Evolutionary conservation across 192 early-diverging fungal species (phyloP), one percentile per base, ranked within the genome.

Genomic region (Lunasporangiospora selenospora): DNA sequence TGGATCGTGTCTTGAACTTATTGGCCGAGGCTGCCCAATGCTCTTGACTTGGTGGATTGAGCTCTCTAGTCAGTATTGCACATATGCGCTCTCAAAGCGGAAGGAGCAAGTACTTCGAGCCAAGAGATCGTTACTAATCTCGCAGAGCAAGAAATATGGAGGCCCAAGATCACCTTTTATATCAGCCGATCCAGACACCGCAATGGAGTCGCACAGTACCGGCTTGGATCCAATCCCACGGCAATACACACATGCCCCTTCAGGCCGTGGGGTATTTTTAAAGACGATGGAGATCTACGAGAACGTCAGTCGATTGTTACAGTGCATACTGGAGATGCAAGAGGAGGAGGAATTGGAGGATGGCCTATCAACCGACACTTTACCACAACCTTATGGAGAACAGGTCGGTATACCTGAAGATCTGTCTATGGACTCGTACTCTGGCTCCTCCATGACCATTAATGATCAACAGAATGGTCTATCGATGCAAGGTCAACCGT

Each of bases 261-360:
- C 67, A 23, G 52, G 18, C 6, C 45, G 67, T 10, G 60, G 67
- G 12, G 46, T 58, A 3, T 52, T 56, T 11, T 18, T 73, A 19
- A 56, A 62, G 29, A 73, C 67, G 2, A 73, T 73, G 67, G 67
- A 73, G 34, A 21, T 73, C 10, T 73, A 58, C 53, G 67, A 73
- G 21, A 63, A 53, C 29, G 32, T 73, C 26, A 37, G 32, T 21
- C 36, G 60, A 2, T 24, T 73, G 2, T n/a, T 73, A 27, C 67
- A 73, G 29, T 73, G 67, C 16, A 47, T 73, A 7, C 42, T 57
- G 67, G 67, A 73, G 54, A 73, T 73, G 60, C 60, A 52, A 1
- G 67, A 73, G 23, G 60, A 63, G 37, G 67, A 73, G 19, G 60
- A 62, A 19, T 24, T 40, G 9, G 52, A 47, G n/a, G n/a, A n/a